Evolutionary conservation across 148 eudicot genomes (phyloP), one percentile per base, ranked within the genome.

Genomic region (Camellia granthamiana): DNA sequence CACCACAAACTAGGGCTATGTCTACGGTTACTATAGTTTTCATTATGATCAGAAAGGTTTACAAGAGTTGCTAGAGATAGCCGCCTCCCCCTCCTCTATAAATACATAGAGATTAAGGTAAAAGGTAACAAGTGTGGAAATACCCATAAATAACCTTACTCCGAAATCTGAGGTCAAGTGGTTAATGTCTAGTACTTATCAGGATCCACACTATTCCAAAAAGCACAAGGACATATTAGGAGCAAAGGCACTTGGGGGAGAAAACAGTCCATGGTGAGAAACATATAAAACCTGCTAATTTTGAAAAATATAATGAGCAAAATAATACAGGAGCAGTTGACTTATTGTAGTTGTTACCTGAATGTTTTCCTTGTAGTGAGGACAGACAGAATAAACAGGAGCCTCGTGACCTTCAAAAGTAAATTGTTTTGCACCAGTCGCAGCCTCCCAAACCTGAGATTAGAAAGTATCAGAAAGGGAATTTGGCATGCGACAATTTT

Each of bases 391-490:
- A 83, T 91, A 94, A 30, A 94, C 98, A 60, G 97, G 94, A 74
- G 94, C 97, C 67, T 89, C 95, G 77, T 92, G 98, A 77, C 98
- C 97, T 86, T 91, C 95, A 77, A 92, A 94, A 54, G 92, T 88
- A 77, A 88, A 88, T 84, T 84, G 95, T 86, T 81, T 94, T 47
- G 89, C 47, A 76, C 98, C 98, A 85, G 81, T 88, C 58, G 83
- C 82, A 74, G 92, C 91, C 88, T 91, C 93, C 98, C 98, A 94
- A 66, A 91, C 98, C 98, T 94, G 75, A 49, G 42, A 72, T 72
- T 16, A 69, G 38, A 72, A 60, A 70, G 73, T 64, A 73, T 23
- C 6, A 70, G 11, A 21, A n/a, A 65, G 19, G 21, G 38, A 38
- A 15, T 10, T 74, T 21, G 46, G 52, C 2, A 61, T 23, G 21